Base-by-base conservation (phyloP, 1,139 yeast species). In the Casaregolazyma lundiana region DNA sequence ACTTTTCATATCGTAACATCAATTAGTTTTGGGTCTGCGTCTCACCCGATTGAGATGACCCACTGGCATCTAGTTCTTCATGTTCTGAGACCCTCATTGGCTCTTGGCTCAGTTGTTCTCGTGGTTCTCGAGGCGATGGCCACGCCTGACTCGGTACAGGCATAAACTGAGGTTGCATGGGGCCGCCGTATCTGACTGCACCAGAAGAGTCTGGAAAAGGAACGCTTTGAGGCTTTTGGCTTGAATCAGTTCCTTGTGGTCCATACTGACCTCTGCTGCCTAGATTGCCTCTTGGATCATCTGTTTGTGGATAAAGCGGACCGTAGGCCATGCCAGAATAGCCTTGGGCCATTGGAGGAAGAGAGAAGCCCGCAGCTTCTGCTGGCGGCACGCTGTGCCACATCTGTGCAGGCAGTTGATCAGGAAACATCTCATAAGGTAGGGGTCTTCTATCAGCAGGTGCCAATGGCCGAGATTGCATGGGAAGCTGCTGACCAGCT, bases 401-500 rank as follows among this genome's bases (percentile, higher is more conserved):
- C 13, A 15, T 15, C 32, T 26, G 32, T 7, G 32, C 32, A 26
- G 32, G 32, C 13, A 9, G 29, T 24, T 26, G 32, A 4, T 26
- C 32, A 11, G 32, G 32, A 13, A 26, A 6, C 32, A 26, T 26
- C 15, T 26, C 32, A 26, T 26, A 15, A 26, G 32, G 38, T 15
- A 32, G 38, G 5, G n/a, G 38, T 17, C 30, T 35, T 16, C 26
- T 34, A 8, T 17, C 16, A n/a, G 29, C n/a, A n/a, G n/a, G n/a
- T n/a, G n/a, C 21, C 21, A 19, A 19, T 35, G 35, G 47, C 29
- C 41, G 47, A 3, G 16, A 15, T 24, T 39, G 56, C 15, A 41
- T 44, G 40, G 45, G 65, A 35, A 57, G 51, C 35, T 51, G 50
- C 38, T 51, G 56, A 22, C 55, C 58, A 13, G 54, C 61, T 41